These are phyloP conservation scores for Diaporthe nobilis DNA, from an alignment of 2,329 filamentous ascomycete genomes.

Conservation along the genomic window DNA sequence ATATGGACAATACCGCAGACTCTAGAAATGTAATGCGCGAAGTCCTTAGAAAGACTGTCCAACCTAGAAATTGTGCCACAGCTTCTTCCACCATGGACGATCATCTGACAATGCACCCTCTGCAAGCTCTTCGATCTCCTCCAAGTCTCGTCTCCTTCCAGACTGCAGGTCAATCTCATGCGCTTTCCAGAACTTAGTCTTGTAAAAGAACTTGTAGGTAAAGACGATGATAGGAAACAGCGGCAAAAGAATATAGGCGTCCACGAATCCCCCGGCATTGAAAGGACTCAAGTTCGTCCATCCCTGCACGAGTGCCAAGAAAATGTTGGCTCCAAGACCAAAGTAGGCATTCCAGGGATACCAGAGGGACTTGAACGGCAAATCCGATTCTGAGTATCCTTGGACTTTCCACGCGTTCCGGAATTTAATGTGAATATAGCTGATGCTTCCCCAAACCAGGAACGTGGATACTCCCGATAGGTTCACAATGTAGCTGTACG, in stretches of 20 bases:
- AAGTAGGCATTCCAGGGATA: slow-evolving; percentile 74
- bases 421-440: slow-evolving; percentile 80
- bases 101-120: slow-evolving; percentile 46
- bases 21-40: not conserved
- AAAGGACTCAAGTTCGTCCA: slow-evolving; percentile 74
- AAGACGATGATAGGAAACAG: slow-evolving; percentile 71
- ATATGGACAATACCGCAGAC: not conserved
- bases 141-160: slow-evolving; percentile 68
- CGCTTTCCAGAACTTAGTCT: slow-evolving; percentile 64
- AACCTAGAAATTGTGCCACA: slow-evolving; percentile 59
- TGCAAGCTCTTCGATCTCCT: slow-evolving; percentile 57
- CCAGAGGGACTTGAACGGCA: slow-evolving; percentile 68
- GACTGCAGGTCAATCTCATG: slow-evolving; percentile 70
- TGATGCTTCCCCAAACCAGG: slow-evolving; percentile 79
- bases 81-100: slow-evolving; percentile 58
- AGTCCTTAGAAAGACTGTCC: not conserved
- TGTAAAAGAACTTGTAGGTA: slow-evolving; percentile 68
- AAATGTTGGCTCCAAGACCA: slow-evolving; percentile 69
- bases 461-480: slow-evolving; percentile 79
- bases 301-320: slow-evolving; percentile 72
- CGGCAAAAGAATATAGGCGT: slow-evolving; percentile 73
- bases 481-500: slow-evolving; percentile 79
- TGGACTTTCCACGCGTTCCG: slow-evolving; percentile 73
- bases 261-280: slow-evolving; percentile 70
- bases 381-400: slow-evolving; percentile 65